These are phyloP conservation scores for Neurospora sp. DNA, from an alignment of 495 filamentous ascomycete species.

Conservation along the genomic window DNA sequence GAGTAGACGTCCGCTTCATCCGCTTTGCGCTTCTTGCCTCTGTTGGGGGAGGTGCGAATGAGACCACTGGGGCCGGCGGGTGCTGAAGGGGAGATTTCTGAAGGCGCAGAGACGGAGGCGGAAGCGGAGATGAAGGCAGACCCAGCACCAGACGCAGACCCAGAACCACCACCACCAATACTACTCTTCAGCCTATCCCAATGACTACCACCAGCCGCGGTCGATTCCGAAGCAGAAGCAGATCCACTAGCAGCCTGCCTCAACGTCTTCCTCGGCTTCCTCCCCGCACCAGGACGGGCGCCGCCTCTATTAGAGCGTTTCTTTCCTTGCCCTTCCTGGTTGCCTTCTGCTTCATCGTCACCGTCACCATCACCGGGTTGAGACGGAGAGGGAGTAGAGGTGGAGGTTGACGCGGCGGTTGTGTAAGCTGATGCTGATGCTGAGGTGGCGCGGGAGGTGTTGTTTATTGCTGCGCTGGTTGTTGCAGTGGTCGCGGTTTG, in stretches of 20 bases:
- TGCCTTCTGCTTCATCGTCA: background rate
- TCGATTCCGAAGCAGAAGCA: constrained; percentile 1
- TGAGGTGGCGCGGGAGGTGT: background rate
- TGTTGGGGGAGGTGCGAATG: no score
- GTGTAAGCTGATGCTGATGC: background rate
- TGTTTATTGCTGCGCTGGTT: background rate
- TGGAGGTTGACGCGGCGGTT: background rate
- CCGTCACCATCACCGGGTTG: background rate
- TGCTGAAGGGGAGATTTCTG: background rate
- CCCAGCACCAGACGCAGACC: background rate
- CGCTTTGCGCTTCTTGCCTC: constrained; percentile 11
- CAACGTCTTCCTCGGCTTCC: constrained; percentile 13
- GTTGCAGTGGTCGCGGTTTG: background rate
- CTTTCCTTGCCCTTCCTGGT: constrained; percentile 5
- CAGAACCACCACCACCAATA: background rate
- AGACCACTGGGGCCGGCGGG: no score
- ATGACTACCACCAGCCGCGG: background rate
- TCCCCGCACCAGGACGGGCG: constrained; percentile 23
- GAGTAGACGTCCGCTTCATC: background rate
- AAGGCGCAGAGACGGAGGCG: background rate
- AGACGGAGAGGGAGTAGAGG: background rate
- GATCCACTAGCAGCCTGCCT: background rate
- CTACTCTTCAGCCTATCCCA: constrained; percentile 1
- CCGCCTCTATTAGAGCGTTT: constrained; percentile 22
- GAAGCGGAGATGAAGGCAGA: background rate